Evolutionary conservation across 2,329 filamentous ascomycete species (phyloP), one percentile per base, ranked within the genome.

Genomic region (Aaosphaeria pasadenensis): DNA sequence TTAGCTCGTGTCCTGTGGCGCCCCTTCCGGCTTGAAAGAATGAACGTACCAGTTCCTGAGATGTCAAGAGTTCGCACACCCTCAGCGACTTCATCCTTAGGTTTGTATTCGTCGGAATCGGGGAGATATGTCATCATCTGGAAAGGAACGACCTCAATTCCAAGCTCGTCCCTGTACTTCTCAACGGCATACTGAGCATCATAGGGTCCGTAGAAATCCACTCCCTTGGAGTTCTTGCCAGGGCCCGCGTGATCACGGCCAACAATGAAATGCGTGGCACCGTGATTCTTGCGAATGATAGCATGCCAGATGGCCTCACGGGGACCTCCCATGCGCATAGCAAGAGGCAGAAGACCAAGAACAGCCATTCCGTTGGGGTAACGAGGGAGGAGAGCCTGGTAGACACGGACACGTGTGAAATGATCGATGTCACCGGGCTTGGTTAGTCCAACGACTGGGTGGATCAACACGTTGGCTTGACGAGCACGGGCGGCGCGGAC

Each of bases 301-400:
- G 94, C 94, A 80, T 99, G 94, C 94, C 94, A 99, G 77, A 99
- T 91, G 60, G 94, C 94, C 80, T 99, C 94, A 60, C 94, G 89
- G 55, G 94, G 94, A 64, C 94, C 94, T 69, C 91, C 94, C 94
- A 99, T 99, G 71, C 94, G 88, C 94, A 99, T 99, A 64, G 94
- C 94, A 56, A 99, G 82, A 50, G 91, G 91, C 46, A 99, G 83
- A 39, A 99, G 89, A 74, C 91, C 92, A 57, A 99, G 84, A 36
- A 95, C 91, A 50, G 94, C 94, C 94, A 99, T 99, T 67, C 94
- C 94, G 74, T 97, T 99, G 74, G 94, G 94, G 78, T 99, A 99
- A 69, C 94, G 85, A 60, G 92, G 90, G 57, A 99, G 83, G 46
- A 99, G 85, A 39, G 94, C 92, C 82, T 97, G 89, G 84, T 99